These are phyloP conservation scores for Xylariaceae sp. DNA, from an alignment of 2,329 filamentous ascomycete species.

Conservation along the genomic window DNA sequence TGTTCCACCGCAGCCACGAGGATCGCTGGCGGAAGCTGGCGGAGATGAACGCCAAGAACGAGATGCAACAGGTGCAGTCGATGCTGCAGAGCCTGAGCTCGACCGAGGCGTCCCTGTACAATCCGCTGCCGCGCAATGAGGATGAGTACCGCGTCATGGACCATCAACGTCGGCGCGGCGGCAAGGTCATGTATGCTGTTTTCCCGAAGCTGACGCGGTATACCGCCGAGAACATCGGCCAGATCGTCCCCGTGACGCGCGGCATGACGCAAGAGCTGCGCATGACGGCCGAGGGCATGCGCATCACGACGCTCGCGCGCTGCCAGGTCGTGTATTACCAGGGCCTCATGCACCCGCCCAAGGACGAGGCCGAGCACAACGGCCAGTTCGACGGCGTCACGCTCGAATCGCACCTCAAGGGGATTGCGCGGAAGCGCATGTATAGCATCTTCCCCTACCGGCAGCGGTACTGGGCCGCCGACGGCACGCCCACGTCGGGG, in stretches of 20 bases:
- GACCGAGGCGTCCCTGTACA: neutral
- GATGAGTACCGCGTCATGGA: slow-evolving; percentile 11
- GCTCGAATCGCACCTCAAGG: slow-evolving; percentile 20
- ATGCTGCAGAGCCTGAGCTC: neutral
- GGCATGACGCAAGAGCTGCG: neutral
- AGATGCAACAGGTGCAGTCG: neutral
- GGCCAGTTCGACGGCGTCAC: slow-evolving; percentile 14
- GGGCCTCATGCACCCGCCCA: slow-evolving; percentile 27
- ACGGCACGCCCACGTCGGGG: neutral
- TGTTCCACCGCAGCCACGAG: slow-evolving; percentile 18
- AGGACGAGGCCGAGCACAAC: neutral
- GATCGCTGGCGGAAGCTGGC: slow-evolving; percentile 14
- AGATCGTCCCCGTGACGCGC: neutral
- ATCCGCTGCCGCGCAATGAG: slow-evolving; percentile 10
- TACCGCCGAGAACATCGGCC: slow-evolving; percentile 22
- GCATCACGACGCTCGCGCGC: slow-evolving; percentile 21
- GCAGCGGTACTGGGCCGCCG: slow-evolving; percentile 5
- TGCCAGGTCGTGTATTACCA: slow-evolving; percentile 32
- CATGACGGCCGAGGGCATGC: slow-evolving; percentile 24
- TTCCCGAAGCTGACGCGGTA: slow-evolving; percentile 32
- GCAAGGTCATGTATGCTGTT: slow-evolving; percentile 31
- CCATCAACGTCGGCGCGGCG: slow-evolving; percentile 29
- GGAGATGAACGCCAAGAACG: neutral
- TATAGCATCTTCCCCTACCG: neutral
- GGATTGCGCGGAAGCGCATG: slow-evolving; percentile 1